Percentiles rank a stretch among this genome's conserved stretches.
Conservation (phyloP, 768 basidiomycete genomes). For the Lyophyllum semitale region DNA sequence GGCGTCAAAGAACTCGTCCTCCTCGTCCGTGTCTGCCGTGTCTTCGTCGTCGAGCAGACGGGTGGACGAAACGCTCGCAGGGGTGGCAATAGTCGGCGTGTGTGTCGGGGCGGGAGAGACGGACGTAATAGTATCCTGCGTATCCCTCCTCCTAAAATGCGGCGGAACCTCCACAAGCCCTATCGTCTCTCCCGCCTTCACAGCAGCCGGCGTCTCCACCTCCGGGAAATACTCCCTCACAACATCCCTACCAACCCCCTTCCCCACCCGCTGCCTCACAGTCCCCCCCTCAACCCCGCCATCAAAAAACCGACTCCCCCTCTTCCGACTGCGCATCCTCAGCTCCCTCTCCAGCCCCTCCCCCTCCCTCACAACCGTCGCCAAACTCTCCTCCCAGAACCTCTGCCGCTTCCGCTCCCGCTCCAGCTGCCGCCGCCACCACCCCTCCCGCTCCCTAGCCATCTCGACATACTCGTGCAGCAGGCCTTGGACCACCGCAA, state of each 20-base stretch:
- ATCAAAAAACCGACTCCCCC: constrained; percentile 61
- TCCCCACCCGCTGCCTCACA: constrained; percentile 17
- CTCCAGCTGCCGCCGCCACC: constrained; percentile 67
- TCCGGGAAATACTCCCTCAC: constrained; percentile 3
- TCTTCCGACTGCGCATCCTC: constrained; percentile 54
- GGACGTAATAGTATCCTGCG: constrained; percentile 1
- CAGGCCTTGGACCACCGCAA: constrained; percentile 56
- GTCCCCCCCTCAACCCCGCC: constrained; percentile 20
- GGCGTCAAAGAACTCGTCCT: constrained; percentile 98
- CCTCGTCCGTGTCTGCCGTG: constrained; percentile 75
- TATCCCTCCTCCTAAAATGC: background rate
- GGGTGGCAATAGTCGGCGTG: background rate
- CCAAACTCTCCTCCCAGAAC: constrained; percentile 91
- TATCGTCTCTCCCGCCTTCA: background rate
- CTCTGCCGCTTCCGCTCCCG: constrained; percentile 63
- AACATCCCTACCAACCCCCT: constrained; percentile 4
- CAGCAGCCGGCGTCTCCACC: background rate
- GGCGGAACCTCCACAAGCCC: background rate
- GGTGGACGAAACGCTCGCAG: background rate
- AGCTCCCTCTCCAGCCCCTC: constrained; percentile 83
- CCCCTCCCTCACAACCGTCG: constrained; percentile 83
- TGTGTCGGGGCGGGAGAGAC: background rate
- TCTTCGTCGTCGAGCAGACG: constrained; percentile 20
- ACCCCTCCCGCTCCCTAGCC: constrained; percentile 77
- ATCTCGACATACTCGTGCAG: constrained; percentile 71